phyloP scores from a whole-genome alignment of 345 rosid genomes.

The Citrus unshiu region DNA sequence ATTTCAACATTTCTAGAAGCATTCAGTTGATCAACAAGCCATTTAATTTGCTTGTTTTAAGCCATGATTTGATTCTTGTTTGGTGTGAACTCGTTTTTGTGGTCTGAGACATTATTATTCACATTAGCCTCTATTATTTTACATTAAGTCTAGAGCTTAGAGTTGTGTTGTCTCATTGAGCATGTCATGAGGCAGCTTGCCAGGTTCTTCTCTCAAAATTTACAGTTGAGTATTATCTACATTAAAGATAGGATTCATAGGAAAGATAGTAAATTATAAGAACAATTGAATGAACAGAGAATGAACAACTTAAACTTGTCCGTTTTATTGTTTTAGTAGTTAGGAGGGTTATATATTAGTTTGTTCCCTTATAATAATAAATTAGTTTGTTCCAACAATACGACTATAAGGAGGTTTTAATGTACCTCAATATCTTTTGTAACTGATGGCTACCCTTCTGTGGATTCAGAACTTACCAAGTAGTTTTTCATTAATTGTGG shows the following conservation, averaged over 20 bases:
- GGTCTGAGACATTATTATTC: neutral
- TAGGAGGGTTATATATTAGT: neutral
- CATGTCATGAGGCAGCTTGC: neutral
- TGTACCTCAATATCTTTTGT: neutral
- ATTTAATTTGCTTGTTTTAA: neutral
- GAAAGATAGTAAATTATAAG: neutral
- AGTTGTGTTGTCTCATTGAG: neutral
- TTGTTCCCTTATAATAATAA: too few species aligned
- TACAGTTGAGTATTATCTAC: neutral
- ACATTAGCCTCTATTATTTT: neutral
- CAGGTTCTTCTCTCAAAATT: neutral
- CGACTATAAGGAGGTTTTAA: too few species aligned
- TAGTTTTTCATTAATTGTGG: neutral
- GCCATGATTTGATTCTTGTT: neutral
- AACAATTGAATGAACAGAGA: neutral
- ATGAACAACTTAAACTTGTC: neutral
- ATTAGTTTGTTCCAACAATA: too few species aligned
- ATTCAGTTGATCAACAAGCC: neutral
- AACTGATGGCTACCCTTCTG: neutral
- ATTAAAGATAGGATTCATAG: neutral
- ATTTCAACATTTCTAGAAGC: neutral
- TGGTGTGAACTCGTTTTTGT: neutral
- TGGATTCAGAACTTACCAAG: neutral
- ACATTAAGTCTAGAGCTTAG: neutral
- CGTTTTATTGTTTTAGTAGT: neutral